Conservation (phyloP, 192 early-diverging fungal genomes). For the Backusella macrospora region DNA sequence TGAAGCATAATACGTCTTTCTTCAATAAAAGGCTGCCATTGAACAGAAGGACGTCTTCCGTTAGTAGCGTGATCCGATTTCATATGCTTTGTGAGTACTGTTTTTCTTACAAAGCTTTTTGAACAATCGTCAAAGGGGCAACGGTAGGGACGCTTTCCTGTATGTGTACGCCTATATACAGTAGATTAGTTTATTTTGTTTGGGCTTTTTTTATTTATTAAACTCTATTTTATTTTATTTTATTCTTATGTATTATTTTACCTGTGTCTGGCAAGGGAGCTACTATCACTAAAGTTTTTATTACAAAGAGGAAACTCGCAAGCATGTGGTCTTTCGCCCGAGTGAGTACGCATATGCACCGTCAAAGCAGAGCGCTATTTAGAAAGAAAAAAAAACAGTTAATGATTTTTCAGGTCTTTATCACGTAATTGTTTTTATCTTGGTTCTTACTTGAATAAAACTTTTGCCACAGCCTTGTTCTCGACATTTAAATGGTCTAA, state of each 20-base stretch:
- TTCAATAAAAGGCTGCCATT: constrained; percentile 43
- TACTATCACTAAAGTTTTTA: constrained; percentile 77
- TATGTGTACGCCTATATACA: constrained; percentile 38
- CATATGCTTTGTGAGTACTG: constrained; percentile 56
- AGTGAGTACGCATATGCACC: constrained; percentile 76
- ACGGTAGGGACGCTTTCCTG: constrained; percentile 45
- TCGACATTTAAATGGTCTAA: constrained; percentile 67
- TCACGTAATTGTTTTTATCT: constrained; percentile 49
- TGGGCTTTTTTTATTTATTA: not conserved
- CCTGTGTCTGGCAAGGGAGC: constrained; percentile 72
- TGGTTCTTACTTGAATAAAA: constrained; percentile 72
- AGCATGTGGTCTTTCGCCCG: constrained; percentile 71
- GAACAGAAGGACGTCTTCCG: constrained; percentile 32
- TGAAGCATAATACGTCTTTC: constrained; percentile 31
- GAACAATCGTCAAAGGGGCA: constrained; percentile 40
- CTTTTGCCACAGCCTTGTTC: constrained; percentile 73
- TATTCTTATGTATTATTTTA: constrained; percentile 28
- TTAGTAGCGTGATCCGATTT: constrained; percentile 32
- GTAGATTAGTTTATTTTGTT: too few species aligned
- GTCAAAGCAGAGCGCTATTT: constrained; percentile 75
- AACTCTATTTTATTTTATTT: too few species aligned
- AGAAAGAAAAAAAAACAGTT: constrained; percentile 15
- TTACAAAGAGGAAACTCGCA: constrained; percentile 71
- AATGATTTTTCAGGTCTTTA: not conserved
- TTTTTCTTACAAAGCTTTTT: constrained; percentile 57